Evolutionary conservation across 495 filamentous ascomycete species (phyloP).

Genomic region (Elasticomyces elasticus): DNA sequence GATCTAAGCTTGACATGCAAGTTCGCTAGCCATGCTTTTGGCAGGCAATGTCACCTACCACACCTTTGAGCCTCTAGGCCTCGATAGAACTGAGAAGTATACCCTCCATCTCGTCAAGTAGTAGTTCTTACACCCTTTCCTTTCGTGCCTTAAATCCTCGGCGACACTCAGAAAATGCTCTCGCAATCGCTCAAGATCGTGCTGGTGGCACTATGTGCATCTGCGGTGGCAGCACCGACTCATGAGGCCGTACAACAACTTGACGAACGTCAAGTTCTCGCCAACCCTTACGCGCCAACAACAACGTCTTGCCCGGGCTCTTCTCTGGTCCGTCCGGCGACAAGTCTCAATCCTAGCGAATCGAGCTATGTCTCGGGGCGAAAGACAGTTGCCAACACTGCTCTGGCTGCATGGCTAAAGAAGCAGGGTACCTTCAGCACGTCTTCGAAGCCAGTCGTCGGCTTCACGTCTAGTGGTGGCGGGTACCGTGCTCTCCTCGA

Average conservation of each 20-base stretch:
- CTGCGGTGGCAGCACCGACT: conserved; percentile 1
- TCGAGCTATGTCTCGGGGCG: conserved; percentile 29
- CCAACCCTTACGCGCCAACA: conserved; percentile 27
- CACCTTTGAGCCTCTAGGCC: neutral
- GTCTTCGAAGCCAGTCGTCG: conserved; percentile 24
- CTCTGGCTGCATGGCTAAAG: conserved; percentile 30
- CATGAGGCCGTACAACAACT: neutral
- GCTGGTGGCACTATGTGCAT: neutral
- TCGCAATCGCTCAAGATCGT: neutral
- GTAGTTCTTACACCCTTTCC: neutral
- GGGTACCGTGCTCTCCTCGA: conserved; percentile 37
- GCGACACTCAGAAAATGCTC: neutral
- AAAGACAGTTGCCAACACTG: conserved; percentile 28
- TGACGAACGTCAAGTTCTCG: neutral
- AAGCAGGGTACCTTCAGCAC: conserved; percentile 32
- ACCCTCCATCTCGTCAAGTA: neutral
- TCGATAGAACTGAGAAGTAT: neutral
- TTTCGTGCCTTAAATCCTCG: neutral
- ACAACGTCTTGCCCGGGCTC: conserved; percentile 24
- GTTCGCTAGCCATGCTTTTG: neutral
- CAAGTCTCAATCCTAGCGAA: conserved; percentile 23
- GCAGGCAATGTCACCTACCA: neutral
- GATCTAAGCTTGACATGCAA: too few relatives aligned
- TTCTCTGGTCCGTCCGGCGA: conserved; percentile 27
- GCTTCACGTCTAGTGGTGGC: conserved; percentile 39